phyloP scores from a whole-genome alignment of 495 filamentous ascomycete genomes.

The Penicillium silybi region DNA sequence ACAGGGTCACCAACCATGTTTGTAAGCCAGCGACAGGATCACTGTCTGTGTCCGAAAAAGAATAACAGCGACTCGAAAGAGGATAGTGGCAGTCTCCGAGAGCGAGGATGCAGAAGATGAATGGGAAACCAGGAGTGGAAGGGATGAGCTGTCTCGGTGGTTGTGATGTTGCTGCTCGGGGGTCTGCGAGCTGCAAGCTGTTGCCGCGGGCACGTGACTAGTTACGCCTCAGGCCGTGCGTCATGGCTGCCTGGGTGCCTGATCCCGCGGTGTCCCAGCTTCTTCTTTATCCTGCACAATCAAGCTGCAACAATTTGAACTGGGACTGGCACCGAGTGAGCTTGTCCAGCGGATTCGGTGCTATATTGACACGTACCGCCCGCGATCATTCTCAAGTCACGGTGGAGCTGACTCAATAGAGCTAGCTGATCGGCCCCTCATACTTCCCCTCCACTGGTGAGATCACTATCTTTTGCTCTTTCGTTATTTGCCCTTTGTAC shows the following conservation, averaged over 20 bases:
- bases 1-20: conserved; percentile 35
- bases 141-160: conserved; percentile 20
- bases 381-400: not conserved
- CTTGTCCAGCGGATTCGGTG: not conserved
- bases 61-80: not conserved
- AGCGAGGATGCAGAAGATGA: not conserved
- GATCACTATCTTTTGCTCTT: conserved; percentile 2
- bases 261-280: not conserved
- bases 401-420: not conserved
- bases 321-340: not conserved
- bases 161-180: conserved; percentile 14
- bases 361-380: not conserved
- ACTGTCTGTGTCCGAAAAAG: conserved; percentile 9
- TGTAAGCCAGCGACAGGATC: conserved; percentile 18
- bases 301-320: conserved; percentile 1
- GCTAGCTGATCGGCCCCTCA: conserved; percentile 3
- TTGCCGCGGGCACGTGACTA: conserved; percentile 26
- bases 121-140: conserved; percentile 10
- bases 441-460: conserved; percentile 23
- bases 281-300: not conserved
- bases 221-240: conserved; percentile 20
- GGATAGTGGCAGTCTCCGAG: not conserved
- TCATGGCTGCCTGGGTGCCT: conserved; percentile 24
- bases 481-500: not conserved
- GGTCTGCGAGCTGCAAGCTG: conserved; percentile 27